Base-by-base conservation (phyloP, 1,284 basidiomycete genomes). In the Ganoderma lingzhi region DNA sequence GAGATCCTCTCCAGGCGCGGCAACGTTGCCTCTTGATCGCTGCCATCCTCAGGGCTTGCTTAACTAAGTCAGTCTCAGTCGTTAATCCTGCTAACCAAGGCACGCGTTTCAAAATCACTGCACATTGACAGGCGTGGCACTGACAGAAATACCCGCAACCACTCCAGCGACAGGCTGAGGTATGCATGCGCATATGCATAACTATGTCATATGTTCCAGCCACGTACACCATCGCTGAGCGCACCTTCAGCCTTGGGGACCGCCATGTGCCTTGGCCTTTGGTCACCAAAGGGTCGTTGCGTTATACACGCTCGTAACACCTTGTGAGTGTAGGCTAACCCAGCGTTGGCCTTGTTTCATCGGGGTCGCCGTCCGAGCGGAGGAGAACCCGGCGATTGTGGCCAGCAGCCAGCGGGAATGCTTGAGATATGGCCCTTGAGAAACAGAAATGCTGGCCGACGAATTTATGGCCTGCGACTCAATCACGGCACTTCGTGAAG, bases 21-120 rank as follows among this genome's bases (percentile, higher is more conserved):
- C n/a, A 23, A 53, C 48, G 48, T 53, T 53, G 48, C 48, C n/a
- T 59, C 23, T 39, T 23, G 39, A 60, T 39, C 35, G 35, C 35
- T 35, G 39, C 19, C 19, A 19, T 19, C 12, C 56, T 37, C 6
- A 3, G 14, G 23, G 23, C 23, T 23, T 23, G 23, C 23, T 19
- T 39, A 39, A 6, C 9, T 12, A 51, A 51, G 23, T 28, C 23
- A 30, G 23, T 41, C 35, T 41, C 14, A 2, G 39, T 42, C 41
- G 39, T 28, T 28, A 30, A 8, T 61, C 59, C 59, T 44, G 23
- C 23, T 23, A 60, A 30, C 19, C 14, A 61, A 61, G 37, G 56
- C 59, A 41, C 59, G 41, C 39, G 59, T 61, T 61, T 61, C 59
- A 61, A 61, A 41, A 30, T 30, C 39, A 42, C 35, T 61, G 39